Conservation (phyloP, 495 filamentous ascomycete species). For the Penicillium daleae region DNA sequence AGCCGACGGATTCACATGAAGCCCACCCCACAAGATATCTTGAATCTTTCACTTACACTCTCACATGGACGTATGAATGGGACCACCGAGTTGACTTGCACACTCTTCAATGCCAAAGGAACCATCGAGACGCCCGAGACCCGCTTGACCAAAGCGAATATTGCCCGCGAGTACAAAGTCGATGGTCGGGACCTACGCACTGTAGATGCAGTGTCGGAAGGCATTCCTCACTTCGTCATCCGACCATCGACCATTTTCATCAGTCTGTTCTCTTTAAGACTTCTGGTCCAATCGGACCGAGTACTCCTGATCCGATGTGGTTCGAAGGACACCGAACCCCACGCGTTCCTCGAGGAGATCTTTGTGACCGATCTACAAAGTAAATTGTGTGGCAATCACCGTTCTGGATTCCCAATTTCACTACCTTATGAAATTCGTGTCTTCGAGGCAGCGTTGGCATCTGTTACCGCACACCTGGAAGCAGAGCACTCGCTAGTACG, state of each 20-base stretch:
- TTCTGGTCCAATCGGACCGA: conserved; percentile 34
- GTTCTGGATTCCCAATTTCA: conserved; percentile 46
- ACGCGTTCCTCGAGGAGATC: conserved; percentile 26
- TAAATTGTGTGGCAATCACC: conserved; percentile 59
- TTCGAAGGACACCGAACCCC: conserved; percentile 11
- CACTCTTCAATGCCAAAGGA: conserved; percentile 17
- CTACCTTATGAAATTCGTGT: conserved; percentile 75
- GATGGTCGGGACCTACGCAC: conserved; percentile 34
- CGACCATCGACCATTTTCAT: conserved; percentile 34
- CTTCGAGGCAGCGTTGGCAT: conserved; percentile 79
- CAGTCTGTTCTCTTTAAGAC: conserved; percentile 35
- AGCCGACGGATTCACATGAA: not conserved
- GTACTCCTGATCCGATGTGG: conserved; percentile 30
- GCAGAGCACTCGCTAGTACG: conserved; percentile 32
- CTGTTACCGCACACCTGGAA: conserved; percentile 46
- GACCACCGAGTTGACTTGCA: conserved; percentile 22
- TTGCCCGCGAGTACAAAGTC: conserved; percentile 27
- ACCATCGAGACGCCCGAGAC: conserved; percentile 7
- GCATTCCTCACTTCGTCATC: conserved; percentile 37
- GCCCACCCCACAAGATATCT: conserved; percentile 24
- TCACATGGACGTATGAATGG: conserved; percentile 31
- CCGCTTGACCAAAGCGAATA: conserved; percentile 26
- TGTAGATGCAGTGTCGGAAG: conserved; percentile 34
- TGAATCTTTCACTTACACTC: conserved; percentile 25
- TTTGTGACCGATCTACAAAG: conserved; percentile 52